Base-by-base conservation (phyloP, 1,139 yeast species). In the Protomyces pachydermus region DNA sequence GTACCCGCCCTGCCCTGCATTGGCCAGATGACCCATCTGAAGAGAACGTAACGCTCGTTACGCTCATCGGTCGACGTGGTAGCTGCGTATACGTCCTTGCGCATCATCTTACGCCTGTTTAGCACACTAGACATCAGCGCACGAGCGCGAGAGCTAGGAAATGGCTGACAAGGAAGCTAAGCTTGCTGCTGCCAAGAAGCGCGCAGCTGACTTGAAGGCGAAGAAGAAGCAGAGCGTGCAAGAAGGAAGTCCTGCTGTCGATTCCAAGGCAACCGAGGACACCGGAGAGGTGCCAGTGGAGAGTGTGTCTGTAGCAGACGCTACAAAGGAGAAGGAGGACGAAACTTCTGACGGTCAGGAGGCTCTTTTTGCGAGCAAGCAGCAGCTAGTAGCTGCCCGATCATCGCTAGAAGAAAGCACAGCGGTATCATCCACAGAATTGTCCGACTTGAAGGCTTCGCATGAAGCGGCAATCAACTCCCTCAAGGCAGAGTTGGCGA, bases 111-210 rank as follows among this genome's bases (percentile, higher is more conserved):
- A 20, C 32, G 3, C 32, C 32, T 4, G 8, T 5, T 28, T 6
- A 28, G 32, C 32, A 28, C 9, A 6, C 32, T 28, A 28, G 32
- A 28, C 32, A 28, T 28, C 32, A 28, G 32, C 32, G 32, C 32
- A 4, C 2, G 32, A 5, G 32, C 8, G 8, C 1, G 32, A 28
- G 1, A 28, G 32, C 32, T 28, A 1, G 1, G 32, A 1, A 28
- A 28, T 23, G 14, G 54, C 14, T 18, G 60, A 60, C n/a, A 60
- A 60, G 54, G 58, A 60, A 39, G 64, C 54, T 18, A 60, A 60
- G 50, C 54, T 60, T 6, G 64, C 64, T 8, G 64, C 64, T 9
- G 64, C 64, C 9, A 34, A 56, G 16, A 60, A 60, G 51, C 42
- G 58, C 39, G 64, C 58, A 18, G 58, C 45, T 32, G 58, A 51